Percentiles rank a stretch among this genome's conserved stretches.
These are phyloP conservation scores for Neurospora tetraspora DNA, from an alignment of 495 filamentous ascomycete genomes.

Conservation along the genomic window DNA sequence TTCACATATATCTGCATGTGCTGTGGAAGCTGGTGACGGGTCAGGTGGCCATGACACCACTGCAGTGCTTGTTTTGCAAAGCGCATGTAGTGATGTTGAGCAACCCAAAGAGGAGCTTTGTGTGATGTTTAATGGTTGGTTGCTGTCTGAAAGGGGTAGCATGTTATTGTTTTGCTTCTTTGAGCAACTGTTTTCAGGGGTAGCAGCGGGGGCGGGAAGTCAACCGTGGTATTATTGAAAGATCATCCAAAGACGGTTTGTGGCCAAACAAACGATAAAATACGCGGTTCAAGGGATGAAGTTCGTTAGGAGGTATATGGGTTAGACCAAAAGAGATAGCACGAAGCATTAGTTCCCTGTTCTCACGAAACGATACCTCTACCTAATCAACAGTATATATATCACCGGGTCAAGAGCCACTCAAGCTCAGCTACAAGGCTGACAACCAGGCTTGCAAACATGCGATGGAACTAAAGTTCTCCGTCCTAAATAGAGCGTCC, in stretches of 20 bases:
- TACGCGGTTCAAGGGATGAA: neutral
- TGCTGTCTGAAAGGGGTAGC: neutral
- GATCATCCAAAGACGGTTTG: neutral
- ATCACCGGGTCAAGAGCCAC: neutral
- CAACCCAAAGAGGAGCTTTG: neutral
- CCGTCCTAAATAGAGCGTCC: neutral
- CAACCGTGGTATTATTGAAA: neutral
- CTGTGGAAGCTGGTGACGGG: neutral
- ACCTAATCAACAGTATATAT: neutral
- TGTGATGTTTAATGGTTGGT: neutral
- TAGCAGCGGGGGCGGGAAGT: neutral
- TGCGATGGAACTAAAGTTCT: neutral
- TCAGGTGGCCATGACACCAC: neutral
- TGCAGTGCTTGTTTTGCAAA: neutral
- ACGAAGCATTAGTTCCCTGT: neutral
- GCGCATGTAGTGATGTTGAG: neutral
- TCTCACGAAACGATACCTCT: neutral
- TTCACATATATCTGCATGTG: neutral
- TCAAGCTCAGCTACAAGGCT: neutral
- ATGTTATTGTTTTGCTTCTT: neutral
- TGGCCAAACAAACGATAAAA: neutral
- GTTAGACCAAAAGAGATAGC: neutral
- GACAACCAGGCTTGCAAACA: neutral
- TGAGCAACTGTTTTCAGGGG: neutral
- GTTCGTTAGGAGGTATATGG: neutral